Evolutionary conservation across 306 rosid species (phyloP).

Genomic region (Sicyos baderoa): DNA sequence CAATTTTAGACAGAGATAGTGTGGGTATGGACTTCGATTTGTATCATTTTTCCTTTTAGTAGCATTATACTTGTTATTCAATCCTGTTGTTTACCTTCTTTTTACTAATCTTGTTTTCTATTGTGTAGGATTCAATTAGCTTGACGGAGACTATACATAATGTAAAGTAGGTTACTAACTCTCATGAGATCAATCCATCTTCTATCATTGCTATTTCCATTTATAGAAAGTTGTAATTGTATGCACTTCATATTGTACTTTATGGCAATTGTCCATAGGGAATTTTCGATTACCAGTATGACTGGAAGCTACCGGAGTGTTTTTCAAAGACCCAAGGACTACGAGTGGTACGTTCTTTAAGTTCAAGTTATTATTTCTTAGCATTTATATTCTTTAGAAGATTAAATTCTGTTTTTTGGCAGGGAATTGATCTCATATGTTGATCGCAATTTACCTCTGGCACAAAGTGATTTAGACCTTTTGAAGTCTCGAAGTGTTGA

Average conservation of each 20-base stretch:
- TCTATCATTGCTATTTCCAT: background rate
- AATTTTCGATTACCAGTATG: slow-evolving; percentile 77
- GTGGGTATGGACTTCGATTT: background rate
- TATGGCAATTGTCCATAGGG: slow-evolving; percentile 35
- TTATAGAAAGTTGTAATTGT: background rate
- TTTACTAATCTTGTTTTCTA: slow-evolving; percentile 22
- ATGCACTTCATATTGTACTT: background rate
- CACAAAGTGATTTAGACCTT: slow-evolving; percentile 74
- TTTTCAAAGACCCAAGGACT: slow-evolving; percentile 70
- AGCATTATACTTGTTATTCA: background rate
- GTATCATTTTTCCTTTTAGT: background rate
- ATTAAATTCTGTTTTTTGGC: too few relatives aligned
- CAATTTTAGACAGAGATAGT: background rate
- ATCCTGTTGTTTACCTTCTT: background rate
- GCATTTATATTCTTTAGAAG: slow-evolving; percentile 16
- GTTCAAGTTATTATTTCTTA: background rate
- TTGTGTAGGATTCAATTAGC: slow-evolving; percentile 63
- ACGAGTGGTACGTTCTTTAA: slow-evolving; percentile 48
- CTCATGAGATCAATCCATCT: background rate
- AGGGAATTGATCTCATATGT: slow-evolving; percentile 71
- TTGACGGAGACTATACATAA: slow-evolving; percentile 53
- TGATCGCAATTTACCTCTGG: slow-evolving; percentile 57
- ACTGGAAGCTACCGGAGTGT: slow-evolving; percentile 87
- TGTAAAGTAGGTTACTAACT: slow-evolving; percentile 51
- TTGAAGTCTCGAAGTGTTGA: slow-evolving; percentile 32